Evolutionary conservation across 768 basidiomycete species (phyloP), one percentile per base, ranked within the genome.

Genomic region (Astraeus odoratus): DNA sequence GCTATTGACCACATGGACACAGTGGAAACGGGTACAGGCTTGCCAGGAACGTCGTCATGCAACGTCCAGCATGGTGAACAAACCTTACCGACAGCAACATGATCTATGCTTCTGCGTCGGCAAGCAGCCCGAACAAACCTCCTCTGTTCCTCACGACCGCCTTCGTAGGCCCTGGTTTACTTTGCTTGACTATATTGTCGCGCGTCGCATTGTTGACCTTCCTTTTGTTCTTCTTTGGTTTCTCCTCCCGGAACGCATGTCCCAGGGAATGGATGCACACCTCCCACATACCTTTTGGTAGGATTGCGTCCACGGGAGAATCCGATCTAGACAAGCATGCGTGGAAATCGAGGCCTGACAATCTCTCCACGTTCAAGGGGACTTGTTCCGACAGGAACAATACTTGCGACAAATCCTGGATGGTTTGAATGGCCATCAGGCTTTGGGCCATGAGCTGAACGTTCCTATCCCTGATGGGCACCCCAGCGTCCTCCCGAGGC

Each of bases 391-490:
- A 58, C 37, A 91, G 65, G 8, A 86, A 67, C 30, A 90, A 63
- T 12, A 76, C 71, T 52, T 88, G 78, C 0, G 76, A 68, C 15
- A 91, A 67, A 36, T 77, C 71, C 22, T 76, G 74, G 35, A 86
- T 68, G 26, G 72, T 70, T 47, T 86, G 81, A 5, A 81, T 53
- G 4, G 83, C 74, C 57, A 73, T 70, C 3, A 79, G 61, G 10
- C 76, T 56, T 52, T 91, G 86, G 0, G 85, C 83, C 41, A 70
- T 67, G 13, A 89, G 70, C 53, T 88, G 86, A 34, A 87, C 65
- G 53, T 79, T 76, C 5, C 85, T 71, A 56, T 84, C 78, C 16
- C 63, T 58, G 19, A 81, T 64, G 0, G 70, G 67, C 5, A 49
- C 8, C 30, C 24, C 39, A 53, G 51, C 41, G 10, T 20, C 42